Evolutionary conservation across 75 land plant species (phyloP).

Genomic region (Picea glauca): DNA sequence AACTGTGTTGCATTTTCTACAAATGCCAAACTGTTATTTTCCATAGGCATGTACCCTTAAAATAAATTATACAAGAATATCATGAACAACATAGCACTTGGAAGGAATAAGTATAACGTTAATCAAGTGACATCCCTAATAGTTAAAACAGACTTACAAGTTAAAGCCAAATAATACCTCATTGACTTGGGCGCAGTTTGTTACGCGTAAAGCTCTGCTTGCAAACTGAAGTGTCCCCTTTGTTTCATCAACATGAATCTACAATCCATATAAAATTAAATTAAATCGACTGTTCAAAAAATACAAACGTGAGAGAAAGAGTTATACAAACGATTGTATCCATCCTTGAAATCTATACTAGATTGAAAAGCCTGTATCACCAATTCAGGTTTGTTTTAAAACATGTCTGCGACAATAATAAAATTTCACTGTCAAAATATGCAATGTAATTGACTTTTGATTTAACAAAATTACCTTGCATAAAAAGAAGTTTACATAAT

Average conservation of each 20-base stretch:
- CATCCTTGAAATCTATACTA: background rate
- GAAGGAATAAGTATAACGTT: background rate
- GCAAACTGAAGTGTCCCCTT: constrained; percentile 97
- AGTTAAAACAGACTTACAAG: background rate
- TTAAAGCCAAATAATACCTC: constrained; percentile 56
- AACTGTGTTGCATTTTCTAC: background rate
- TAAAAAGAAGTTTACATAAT: too few relatives aligned
- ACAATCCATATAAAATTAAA: constrained; percentile 10
- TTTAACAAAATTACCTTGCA: too few relatives aligned
- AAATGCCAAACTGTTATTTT: too few relatives aligned
- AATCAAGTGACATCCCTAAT: background rate
- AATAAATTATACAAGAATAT: too few relatives aligned
- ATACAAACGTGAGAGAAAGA: background rate
- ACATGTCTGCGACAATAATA: too few relatives aligned
- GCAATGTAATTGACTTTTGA: too few relatives aligned
- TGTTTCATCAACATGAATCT: constrained; percentile 98
- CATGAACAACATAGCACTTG: too few relatives aligned
- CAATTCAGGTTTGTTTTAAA: too few relatives aligned
- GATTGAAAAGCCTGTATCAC: background rate
- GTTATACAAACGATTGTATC: background rate
- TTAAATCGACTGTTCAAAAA: background rate
- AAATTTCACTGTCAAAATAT: too few relatives aligned
- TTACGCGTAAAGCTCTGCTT: constrained; percentile 91
- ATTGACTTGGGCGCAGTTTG: constrained; percentile 96
- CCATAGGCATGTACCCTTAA: too few relatives aligned